Conservation (phyloP, 2,329 filamentous ascomycete species). For the Aspergillus pseudotamarii region DNA sequence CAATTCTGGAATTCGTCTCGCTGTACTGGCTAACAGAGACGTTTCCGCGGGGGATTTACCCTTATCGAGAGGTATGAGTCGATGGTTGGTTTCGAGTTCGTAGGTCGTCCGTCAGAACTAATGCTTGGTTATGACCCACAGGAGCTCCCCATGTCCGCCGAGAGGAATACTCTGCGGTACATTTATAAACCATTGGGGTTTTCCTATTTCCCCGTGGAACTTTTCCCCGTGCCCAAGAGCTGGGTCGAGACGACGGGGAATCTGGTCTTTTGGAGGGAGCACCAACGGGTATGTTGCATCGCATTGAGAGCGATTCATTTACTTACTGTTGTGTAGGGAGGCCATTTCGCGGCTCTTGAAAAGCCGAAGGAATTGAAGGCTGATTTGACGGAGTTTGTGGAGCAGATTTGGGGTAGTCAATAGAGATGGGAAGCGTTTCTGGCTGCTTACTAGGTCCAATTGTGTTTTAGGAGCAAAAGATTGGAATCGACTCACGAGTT, state of each 20-base stretch:
- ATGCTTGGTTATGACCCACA: background rate
- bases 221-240: constrained; percentile 42
- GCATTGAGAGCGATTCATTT: background rate
- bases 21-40: constrained; percentile 46
- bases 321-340: constrained; percentile 40
- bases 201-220: constrained; percentile 49
- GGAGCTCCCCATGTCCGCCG: background rate
- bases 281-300: constrained; percentile 32
- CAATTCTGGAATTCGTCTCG: constrained; percentile 37
- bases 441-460: too few species aligned
- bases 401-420: constrained; percentile 28
- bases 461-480: too few species aligned
- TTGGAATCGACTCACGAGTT: too few species aligned
- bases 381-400: constrained; percentile 43
- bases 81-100: background rate
- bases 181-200: constrained; percentile 52
- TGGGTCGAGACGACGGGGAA: constrained; percentile 41
- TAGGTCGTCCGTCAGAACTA: background rate
- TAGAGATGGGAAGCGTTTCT: background rate
- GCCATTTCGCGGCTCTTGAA: constrained; percentile 57
- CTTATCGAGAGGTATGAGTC: constrained; percentile 31
- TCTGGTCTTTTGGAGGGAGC: constrained; percentile 40
- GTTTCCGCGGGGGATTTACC: constrained; percentile 37
- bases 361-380: constrained; percentile 47
- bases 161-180: constrained; percentile 18